Percentiles rank a stretch among this genome's conserved stretches.
These are phyloP conservation scores for Lentinus tigrinus DNA, from an alignment of 768 basidiomycete genomes.

Conservation along the genomic window DNA sequence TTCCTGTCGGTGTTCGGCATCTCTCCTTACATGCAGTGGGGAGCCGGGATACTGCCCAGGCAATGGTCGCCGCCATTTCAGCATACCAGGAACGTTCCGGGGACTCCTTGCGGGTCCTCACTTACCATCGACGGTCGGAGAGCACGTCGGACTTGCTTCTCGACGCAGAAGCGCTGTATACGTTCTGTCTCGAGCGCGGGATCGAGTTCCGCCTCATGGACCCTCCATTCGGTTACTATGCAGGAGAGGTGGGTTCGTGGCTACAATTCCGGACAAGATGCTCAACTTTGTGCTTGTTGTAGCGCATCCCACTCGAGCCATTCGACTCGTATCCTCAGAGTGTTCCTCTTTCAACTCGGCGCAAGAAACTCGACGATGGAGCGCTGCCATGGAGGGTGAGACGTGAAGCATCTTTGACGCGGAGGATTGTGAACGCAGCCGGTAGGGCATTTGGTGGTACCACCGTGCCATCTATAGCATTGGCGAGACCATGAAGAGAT, in stretches of 20 bases:
- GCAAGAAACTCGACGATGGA: not conserved
- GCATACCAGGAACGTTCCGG: not conserved
- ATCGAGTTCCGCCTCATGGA: slow-evolving; percentile 7
- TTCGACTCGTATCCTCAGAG: not conserved
- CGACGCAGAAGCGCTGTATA: slow-evolving; percentile 1
- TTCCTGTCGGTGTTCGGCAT: slow-evolving; percentile 2
- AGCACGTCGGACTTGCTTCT: not conserved
- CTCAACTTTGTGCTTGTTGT: not conserved
- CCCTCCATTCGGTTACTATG: slow-evolving; percentile 11
- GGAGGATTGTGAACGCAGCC: not conserved
- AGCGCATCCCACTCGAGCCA: not conserved
- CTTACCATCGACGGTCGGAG: slow-evolving; percentile 3
- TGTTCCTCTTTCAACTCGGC: not conserved
- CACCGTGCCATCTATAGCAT: not conserved
- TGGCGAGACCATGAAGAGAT: not conserved
- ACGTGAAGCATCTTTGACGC: not conserved
- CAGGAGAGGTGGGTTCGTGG: slow-evolving; percentile 11
- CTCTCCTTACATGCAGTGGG: slow-evolving; percentile 2
- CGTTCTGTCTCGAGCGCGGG: not conserved
- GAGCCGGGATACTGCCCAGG: not conserved
- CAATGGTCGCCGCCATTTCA: not conserved
- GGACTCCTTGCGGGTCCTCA: not conserved
- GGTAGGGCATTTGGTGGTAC: not conserved
- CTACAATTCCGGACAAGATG: not conserved
- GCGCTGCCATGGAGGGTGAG: not conserved